Conservation (phyloP, 495 filamentous ascomycete species). For the Thozetella sp. region DNA sequence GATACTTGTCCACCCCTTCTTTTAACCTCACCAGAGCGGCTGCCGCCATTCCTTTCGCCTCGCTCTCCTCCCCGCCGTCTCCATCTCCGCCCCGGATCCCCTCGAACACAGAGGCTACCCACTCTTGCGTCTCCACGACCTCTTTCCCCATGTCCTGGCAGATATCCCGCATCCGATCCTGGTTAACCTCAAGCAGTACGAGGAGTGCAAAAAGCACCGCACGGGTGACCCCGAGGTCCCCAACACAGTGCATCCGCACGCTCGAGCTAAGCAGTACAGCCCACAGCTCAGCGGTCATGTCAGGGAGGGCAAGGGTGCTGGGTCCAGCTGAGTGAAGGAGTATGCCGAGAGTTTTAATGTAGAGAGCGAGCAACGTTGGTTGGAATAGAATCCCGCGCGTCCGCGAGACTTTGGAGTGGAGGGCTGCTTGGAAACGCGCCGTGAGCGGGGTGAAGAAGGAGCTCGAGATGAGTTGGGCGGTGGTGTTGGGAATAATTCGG, state of each 20-base stretch:
- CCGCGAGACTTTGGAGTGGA: constrained; percentile 40
- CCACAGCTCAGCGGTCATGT: constrained; percentile 75
- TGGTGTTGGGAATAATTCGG: constrained; percentile 70
- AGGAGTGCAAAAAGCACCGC: constrained; percentile 79
- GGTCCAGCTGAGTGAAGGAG: constrained; percentile 68
- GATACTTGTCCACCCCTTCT: constrained; percentile 82
- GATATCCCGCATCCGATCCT: constrained; percentile 71
- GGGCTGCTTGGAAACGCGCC: constrained; percentile 56
- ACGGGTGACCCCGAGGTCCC: constrained; percentile 66
- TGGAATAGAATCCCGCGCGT: constrained; percentile 55
- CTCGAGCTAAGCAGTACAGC: constrained; percentile 55
- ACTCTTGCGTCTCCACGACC: constrained; percentile 57
- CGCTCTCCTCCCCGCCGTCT: constrained; percentile 57
- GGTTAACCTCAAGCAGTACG: constrained; percentile 84
- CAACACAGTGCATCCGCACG: constrained; percentile 39
- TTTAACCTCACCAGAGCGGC: constrained; percentile 77
- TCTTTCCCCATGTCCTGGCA: constrained; percentile 62
- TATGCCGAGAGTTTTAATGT: constrained; percentile 67
- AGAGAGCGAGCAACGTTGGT: constrained; percentile 59
- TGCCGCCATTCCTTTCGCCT: constrained; percentile 73
- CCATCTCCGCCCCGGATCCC: constrained; percentile 41
- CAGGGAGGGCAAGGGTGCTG: constrained; percentile 58
- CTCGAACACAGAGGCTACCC: constrained; percentile 41
- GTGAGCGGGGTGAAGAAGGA: constrained; percentile 83
- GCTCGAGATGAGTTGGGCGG: constrained; percentile 71